These are phyloP conservation scores for Suillus clintonianus DNA, from an alignment of 768 basidiomycete genomes.

Conservation along the genomic window DNA sequence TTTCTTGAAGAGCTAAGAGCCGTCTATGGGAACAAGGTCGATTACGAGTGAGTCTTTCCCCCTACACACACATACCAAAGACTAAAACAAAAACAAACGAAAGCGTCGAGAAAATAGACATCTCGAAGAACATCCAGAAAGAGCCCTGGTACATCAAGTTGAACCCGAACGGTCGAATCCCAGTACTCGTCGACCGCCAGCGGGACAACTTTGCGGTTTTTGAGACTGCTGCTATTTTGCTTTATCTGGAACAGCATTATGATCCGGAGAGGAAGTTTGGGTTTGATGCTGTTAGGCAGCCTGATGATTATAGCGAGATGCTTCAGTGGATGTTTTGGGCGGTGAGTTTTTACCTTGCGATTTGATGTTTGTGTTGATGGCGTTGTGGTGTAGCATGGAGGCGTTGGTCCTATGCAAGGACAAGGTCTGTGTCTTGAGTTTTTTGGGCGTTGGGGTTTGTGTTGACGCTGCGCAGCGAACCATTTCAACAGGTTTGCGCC, in stretches of 20 bases:
- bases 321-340: constrained; percentile 53
- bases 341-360: constrained; percentile 1
- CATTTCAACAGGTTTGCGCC: constrained; percentile 39
- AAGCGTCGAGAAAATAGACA: constrained; percentile 22
- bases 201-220: constrained; percentile 36
- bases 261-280: constrained; percentile 44
- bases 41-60: constrained; percentile 35
- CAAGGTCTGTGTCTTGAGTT: constrained; percentile 8
- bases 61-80: background rate
- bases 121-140: constrained; percentile 23
- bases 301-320: constrained; percentile 39
- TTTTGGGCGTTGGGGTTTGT: background rate
- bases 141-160: constrained; percentile 38
- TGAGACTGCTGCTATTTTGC: constrained; percentile 48
- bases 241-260: constrained; percentile 45
- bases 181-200: constrained; percentile 32
- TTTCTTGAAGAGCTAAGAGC: constrained; percentile 62
- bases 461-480: constrained; percentile 23
- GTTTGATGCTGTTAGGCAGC: constrained; percentile 33
- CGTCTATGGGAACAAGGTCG: constrained; percentile 33
- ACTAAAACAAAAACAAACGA: too few relatives aligned
- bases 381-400: constrained; percentile 23
- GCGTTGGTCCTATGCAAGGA: constrained; percentile 42
- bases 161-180: constrained; percentile 47
- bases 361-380: background rate